Percentiles rank a stretch among this genome's conserved stretches.
These are phyloP conservation scores for Candida silvatica DNA, from an alignment of 805 yeast species.

Conservation along the genomic window DNA sequence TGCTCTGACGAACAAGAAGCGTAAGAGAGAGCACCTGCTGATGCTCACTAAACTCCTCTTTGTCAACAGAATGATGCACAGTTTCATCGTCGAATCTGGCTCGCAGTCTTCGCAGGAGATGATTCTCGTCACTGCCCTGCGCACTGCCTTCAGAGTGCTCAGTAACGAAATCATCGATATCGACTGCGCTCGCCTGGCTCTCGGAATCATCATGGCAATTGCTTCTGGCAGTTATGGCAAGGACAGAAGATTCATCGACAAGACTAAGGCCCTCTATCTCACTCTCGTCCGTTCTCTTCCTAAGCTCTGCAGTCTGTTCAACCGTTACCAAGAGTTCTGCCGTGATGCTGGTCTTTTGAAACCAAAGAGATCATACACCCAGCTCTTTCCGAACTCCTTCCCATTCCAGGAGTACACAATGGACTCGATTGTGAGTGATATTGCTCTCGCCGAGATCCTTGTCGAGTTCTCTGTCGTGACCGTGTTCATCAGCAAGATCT, in stretches of 20 bases:
- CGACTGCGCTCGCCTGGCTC: slow-evolving; percentile 57
- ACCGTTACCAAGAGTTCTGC: slow-evolving; percentile 43
- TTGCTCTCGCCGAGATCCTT: slow-evolving; percentile 59
- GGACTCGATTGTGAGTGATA: slow-evolving; percentile 69
- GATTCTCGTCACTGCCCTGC: slow-evolving; percentile 38
- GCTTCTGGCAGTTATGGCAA: slow-evolving; percentile 22
- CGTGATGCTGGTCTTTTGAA: slow-evolving; percentile 32
- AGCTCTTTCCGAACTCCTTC: slow-evolving; percentile 55
- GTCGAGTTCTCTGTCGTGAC: slow-evolving; percentile 62
- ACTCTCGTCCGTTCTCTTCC: slow-evolving; percentile 47
- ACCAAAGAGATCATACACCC: slow-evolving; percentile 57
- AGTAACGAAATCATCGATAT: slow-evolving; percentile 38
- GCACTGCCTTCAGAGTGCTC: slow-evolving; percentile 53
- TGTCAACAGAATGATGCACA: slow-evolving; percentile 44
- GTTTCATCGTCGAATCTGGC: slow-evolving; percentile 25
- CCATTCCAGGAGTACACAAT: slow-evolving; percentile 61
- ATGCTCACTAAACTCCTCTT: slow-evolving; percentile 52
- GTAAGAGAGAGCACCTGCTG: slow-evolving; percentile 44
- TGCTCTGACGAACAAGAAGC: slow-evolving; percentile 25
- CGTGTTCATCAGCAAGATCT: slow-evolving; percentile 38
- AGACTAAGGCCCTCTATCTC: slow-evolving; percentile 30
- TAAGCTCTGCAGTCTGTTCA: slow-evolving; percentile 40
- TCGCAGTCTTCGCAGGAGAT: slow-evolving; percentile 20
- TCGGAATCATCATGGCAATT: slow-evolving; percentile 46
- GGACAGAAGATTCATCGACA: slow-evolving; percentile 14